phyloP scores from a whole-genome alignment of 305 asterid species.

The Fraxinus angustifolia region DNA sequence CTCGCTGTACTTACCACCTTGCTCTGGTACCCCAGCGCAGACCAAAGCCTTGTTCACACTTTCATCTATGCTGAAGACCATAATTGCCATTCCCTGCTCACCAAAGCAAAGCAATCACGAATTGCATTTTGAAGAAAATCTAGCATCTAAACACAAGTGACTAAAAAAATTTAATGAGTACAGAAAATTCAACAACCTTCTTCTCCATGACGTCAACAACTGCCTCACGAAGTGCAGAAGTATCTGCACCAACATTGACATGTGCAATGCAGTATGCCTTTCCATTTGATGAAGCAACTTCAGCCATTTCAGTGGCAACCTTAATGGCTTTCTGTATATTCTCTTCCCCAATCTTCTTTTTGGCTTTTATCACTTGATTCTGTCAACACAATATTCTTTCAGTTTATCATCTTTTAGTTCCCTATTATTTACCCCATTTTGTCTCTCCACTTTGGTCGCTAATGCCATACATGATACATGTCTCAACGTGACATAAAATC shows the following conservation, averaged over 20 bases:
- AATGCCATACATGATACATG: background rate
- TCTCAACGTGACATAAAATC: background rate
- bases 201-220: slow-evolving; percentile 89
- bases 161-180: background rate
- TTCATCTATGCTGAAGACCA: slow-evolving; percentile 81
- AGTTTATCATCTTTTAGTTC: background rate
- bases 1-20: slow-evolving; percentile 53
- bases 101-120: slow-evolving; percentile 13
- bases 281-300: slow-evolving; percentile 67
- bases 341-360: slow-evolving; percentile 84
- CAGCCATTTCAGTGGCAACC: slow-evolving; percentile 62
- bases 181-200: slow-evolving; percentile 46
- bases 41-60: slow-evolving; percentile 71
- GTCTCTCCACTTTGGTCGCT: background rate
- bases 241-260: slow-evolving; percentile 80
- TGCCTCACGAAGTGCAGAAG: slow-evolving; percentile 97
- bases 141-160: background rate
- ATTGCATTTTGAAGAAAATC: slow-evolving; percentile 1
- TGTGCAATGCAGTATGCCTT: slow-evolving; percentile 68
- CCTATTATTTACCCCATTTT: background rate
- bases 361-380: slow-evolving; percentile 78
- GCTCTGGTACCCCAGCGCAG: slow-evolving; percentile 92
- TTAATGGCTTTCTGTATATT: slow-evolving; percentile 70
- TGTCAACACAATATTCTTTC: slow-evolving; percentile 30
- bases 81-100: slow-evolving; percentile 71